Evolutionary conservation across 768 basidiomycete genomes (phyloP).

Genomic region (Agrocybe praecox): DNA sequence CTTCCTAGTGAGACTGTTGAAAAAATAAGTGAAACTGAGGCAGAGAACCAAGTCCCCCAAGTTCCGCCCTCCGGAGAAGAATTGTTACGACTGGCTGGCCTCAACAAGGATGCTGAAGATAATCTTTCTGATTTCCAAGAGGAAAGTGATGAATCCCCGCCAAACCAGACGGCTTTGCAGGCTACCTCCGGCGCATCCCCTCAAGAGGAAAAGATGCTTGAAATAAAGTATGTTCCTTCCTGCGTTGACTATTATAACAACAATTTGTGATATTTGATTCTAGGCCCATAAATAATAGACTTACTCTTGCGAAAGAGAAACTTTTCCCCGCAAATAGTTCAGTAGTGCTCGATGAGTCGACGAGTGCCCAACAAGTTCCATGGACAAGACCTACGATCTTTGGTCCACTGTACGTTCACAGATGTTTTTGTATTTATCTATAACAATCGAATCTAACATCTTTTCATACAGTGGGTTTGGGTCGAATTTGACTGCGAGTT

Average conservation of each 20-base stretch:
- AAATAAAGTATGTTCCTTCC: neutral
- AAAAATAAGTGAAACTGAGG: conserved; percentile 13
- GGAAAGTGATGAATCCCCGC: conserved; percentile 23
- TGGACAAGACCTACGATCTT: conserved; percentile 31
- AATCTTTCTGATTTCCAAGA: conserved; percentile 63
- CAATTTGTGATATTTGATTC: neutral
- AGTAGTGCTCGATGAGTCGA: conserved; percentile 12
- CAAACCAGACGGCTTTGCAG: neutral
- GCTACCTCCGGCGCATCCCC: too few species aligned
- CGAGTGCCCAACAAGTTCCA: conserved; percentile 15
- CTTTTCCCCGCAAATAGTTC: conserved; percentile 43
- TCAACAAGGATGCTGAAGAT: conserved; percentile 36
- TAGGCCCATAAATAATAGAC: conserved; percentile 26
- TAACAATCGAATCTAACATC: neutral
- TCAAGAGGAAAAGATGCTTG: too few species aligned
- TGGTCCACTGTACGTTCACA: conserved; percentile 3
- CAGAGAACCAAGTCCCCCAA: conserved; percentile 10
- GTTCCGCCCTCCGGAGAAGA: conserved; percentile 29
- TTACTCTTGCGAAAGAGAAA: conserved; percentile 43
- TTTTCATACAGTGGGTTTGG: conserved; percentile 36
- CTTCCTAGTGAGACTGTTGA: conserved; percentile 1
- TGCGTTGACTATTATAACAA: neutral
- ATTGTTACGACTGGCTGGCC: conserved; percentile 53
- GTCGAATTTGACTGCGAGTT: conserved; percentile 21
- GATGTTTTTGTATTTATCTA: neutral